Evolutionary conservation across 306 rosid genomes (phyloP), one percentile per base, ranked within the genome.

Genomic region (Pueraria montana): DNA sequence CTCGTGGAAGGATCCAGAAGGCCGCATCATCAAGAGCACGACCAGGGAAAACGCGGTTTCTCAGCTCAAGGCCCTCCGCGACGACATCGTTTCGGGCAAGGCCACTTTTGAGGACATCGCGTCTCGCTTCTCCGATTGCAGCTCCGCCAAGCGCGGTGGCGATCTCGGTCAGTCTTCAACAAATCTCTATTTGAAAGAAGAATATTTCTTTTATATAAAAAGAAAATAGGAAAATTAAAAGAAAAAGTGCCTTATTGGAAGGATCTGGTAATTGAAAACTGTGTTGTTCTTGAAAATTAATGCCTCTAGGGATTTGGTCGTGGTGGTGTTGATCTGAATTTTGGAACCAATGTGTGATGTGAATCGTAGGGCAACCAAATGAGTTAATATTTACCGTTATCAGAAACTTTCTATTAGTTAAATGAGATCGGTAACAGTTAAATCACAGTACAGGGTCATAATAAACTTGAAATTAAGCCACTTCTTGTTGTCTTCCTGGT

Each of bases 1-100:
- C 20, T 96, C 99, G 2, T 96, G 99, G 99, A 96, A 96, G 86
- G 99, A 96, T 91, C 98, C 98, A 55, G 98, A 92, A 53, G 99
- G 99, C 8, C 87, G 80, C 8, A 79, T 92, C 67, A 96, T 96
- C 88, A 86, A 34, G 78, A 90, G 52, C 83, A 96, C 98, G 38
- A 92, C 94, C 21, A 88, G 90, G 8, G 99, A 96, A 0, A 27
- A 82, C 27, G 99, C 98, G 1, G 93, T 89, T 48, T 79, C 99
- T 48, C 94, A 89, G 83, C 97, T 96, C 65, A 84, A 84, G 68
- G 80, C 83, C 66, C 49, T 92, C 30, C 93, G 90, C 0, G 94
- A 91, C 5, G 99, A 94, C 88, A 90, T 96, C 84, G 72, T 90
- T 71, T 87, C 98, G 2, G 98, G 95, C 40, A 96, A 94, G 88